phyloP scores from a whole-genome alignment of 2,329 filamentous ascomycete species.

The Didymella glomerata region DNA sequence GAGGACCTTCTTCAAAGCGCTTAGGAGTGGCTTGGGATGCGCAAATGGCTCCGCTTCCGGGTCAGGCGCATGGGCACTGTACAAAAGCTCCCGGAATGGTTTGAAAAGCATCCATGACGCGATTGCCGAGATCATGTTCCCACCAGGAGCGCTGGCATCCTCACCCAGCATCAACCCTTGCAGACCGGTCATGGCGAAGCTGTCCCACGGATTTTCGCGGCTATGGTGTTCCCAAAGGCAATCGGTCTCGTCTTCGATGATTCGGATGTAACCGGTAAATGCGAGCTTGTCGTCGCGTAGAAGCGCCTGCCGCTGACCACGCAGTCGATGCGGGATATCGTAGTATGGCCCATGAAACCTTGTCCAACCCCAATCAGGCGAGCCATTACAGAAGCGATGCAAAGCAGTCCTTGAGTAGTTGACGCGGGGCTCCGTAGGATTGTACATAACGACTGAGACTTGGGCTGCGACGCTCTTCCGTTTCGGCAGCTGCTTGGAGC shows the following conservation, averaged over 20 bases:
- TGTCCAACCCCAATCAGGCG: conserved; percentile 70
- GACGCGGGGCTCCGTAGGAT: conserved; percentile 68
- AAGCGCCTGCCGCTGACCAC: conserved; percentile 65
- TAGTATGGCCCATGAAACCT: conserved; percentile 68
- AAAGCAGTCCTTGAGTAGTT: conserved; percentile 64
- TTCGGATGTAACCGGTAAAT: conserved; percentile 68
- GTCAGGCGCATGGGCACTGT: conserved; percentile 58
- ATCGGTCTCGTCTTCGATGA: conserved; percentile 67
- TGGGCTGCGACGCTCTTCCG: conserved; percentile 64
- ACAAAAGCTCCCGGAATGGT: conserved; percentile 66
- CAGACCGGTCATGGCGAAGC: conserved; percentile 65
- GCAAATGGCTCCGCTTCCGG: conserved; percentile 56
- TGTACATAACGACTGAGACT: conserved; percentile 69
- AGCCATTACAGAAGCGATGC: conserved; percentile 67
- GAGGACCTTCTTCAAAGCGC: conserved; percentile 61
- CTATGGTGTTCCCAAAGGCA: conserved; percentile 68
- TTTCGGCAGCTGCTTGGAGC: conserved; percentile 46
- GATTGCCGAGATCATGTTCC: conserved; percentile 62
- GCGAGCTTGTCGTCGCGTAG: conserved; percentile 68
- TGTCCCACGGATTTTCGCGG: conserved; percentile 65
- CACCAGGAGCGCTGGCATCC: conserved; percentile 45
- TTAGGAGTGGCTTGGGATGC: conserved; percentile 61
- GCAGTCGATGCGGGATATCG: conserved; percentile 65
- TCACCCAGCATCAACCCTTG: conserved; percentile 55
- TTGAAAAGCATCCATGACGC: conserved; percentile 66